Percentiles rank a stretch among this genome's conserved stretches.
phyloP scores from a whole-genome alignment of 495 filamentous ascomycete species.

The Hyaloscypha hepaticicola region DNA sequence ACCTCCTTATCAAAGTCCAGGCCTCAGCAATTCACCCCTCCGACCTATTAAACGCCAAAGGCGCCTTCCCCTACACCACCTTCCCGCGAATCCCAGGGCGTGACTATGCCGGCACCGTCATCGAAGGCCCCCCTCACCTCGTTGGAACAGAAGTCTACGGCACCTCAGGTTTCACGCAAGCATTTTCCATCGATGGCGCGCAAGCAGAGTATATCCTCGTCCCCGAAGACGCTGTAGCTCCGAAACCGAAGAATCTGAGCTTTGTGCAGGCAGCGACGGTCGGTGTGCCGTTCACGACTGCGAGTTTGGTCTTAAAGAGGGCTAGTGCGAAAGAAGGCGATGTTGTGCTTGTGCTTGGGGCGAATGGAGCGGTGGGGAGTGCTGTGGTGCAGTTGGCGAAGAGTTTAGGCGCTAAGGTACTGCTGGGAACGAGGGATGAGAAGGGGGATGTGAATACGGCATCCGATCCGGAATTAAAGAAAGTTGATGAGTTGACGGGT shows the following conservation, averaged over 20 bases:
- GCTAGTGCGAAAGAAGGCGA: constrained; percentile 34
- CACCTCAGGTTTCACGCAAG: constrained; percentile 30
- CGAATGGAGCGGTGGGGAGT: constrained; percentile 38
- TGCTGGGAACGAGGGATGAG: constrained; percentile 31
- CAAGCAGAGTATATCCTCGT: constrained; percentile 40
- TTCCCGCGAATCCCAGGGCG: constrained; percentile 44
- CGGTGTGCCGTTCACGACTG: constrained; percentile 39
- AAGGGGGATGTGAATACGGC: constrained; percentile 35
- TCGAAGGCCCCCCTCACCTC: constrained; percentile 19
- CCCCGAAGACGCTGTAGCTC: constrained; percentile 27
- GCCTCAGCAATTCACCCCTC: constrained; percentile 40
- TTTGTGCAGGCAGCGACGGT: constrained; percentile 34
- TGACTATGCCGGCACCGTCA: constrained; percentile 34
- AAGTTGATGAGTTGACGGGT: constrained; percentile 34
- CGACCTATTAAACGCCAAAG: constrained; percentile 42
- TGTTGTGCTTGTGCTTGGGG: constrained; percentile 39
- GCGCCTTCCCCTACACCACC: constrained; percentile 39
- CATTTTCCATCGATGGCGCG: constrained; percentile 34
- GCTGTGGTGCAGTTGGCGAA: constrained; percentile 37
- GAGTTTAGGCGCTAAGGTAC: constrained; percentile 33
- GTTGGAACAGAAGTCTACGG: constrained; percentile 38
- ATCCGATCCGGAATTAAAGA: constrained; percentile 31
- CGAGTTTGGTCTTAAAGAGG: constrained; percentile 30
- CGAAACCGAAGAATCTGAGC: constrained; percentile 30
- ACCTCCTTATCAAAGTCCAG: constrained; percentile 26